Evolutionary conservation across 441 rosid species (phyloP).

Genomic region (Arabidopsis lyrata): DNA sequence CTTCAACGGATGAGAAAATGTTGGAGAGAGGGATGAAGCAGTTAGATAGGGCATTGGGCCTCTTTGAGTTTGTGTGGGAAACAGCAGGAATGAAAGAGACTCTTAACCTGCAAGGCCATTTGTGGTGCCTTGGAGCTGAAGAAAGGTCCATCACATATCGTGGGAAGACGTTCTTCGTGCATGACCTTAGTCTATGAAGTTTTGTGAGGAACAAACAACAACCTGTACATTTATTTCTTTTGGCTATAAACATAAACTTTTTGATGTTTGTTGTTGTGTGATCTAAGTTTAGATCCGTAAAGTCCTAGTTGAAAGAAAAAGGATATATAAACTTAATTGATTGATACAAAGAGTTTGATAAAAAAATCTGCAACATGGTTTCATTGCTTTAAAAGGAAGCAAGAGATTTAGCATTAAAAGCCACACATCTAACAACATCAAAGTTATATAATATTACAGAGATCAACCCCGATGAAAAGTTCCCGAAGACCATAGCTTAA

Average conservation of each 20-base stretch:
- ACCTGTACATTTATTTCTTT: conserved; percentile 7
- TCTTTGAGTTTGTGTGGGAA: conserved; percentile 75
- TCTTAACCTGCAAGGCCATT: conserved; percentile 68
- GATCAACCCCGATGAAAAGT: conserved; percentile 23
- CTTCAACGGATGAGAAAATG: conserved; percentile 60
- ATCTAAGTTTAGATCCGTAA: background rate
- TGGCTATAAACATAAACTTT: background rate
- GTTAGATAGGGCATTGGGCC: conserved; percentile 66
- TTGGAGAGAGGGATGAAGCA: conserved; percentile 73
- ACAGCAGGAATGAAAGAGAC: conserved; percentile 67
- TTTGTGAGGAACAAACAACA: background rate
- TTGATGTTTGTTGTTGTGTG: background rate
- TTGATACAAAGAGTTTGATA: conserved; percentile 37
- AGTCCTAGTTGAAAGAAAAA: conserved; percentile 10
- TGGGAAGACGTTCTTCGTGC: conserved; percentile 64
- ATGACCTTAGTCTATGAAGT: conserved; percentile 55
- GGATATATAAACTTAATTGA: conserved; percentile 29
- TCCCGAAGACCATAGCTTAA: conserved; percentile 34
- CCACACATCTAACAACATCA: conserved; percentile 42
- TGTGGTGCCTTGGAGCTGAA: conserved; percentile 69
- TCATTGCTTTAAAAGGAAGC: conserved; percentile 34
- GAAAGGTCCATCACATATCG: conserved; percentile 53
- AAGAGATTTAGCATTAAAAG: conserved; percentile 29
- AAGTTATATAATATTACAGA: conserved; percentile 43
- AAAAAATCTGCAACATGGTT: conserved; percentile 28